These are phyloP conservation scores for Rhizopogon roseolus DNA, from an alignment of 768 basidiomycete genomes.

Conservation along the genomic window DNA sequence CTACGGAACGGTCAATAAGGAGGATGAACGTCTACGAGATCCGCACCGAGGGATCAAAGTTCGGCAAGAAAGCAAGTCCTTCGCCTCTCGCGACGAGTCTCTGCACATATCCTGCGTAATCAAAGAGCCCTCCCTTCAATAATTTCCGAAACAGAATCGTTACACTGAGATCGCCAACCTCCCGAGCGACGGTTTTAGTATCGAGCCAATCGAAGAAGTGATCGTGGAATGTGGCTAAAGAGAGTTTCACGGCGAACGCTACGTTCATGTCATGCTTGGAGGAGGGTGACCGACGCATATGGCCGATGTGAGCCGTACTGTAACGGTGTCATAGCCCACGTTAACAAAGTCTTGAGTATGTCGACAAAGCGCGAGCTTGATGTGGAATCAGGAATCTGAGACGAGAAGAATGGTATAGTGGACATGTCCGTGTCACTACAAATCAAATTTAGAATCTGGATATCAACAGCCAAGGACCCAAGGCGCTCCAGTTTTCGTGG, in stretches of 20 bases:
- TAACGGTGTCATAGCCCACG: constrained; percentile 75
- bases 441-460: constrained; percentile 74
- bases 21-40: no score
- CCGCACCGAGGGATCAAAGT: no score
- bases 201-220: constrained; percentile 82
- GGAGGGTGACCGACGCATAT: constrained; percentile 67
- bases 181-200: constrained; percentile 53
- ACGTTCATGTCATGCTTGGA: constrained; percentile 57
- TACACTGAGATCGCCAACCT: constrained; percentile 50
- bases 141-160: constrained; percentile 70
- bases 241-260: constrained; percentile 61
- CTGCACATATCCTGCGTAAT: constrained; percentile 71
- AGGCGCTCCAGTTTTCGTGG: constrained; percentile 55
- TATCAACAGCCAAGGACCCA: constrained; percentile 54
- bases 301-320: constrained; percentile 83
- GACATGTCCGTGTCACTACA: constrained; percentile 60
- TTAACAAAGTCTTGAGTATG: constrained; percentile 70
- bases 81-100: constrained; percentile 72
- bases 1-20: constrained; percentile 98
- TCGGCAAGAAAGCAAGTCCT: constrained; percentile 54
- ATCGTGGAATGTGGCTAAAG: constrained; percentile 64
- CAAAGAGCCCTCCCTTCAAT: constrained; percentile 65
- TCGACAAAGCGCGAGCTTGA: constrained; percentile 46
- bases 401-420: constrained; percentile 53
- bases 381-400: constrained; percentile 27